Base-by-base conservation (phyloP, 1,284 basidiomycete genomes). In the Melampsora larici-populina region DNA sequence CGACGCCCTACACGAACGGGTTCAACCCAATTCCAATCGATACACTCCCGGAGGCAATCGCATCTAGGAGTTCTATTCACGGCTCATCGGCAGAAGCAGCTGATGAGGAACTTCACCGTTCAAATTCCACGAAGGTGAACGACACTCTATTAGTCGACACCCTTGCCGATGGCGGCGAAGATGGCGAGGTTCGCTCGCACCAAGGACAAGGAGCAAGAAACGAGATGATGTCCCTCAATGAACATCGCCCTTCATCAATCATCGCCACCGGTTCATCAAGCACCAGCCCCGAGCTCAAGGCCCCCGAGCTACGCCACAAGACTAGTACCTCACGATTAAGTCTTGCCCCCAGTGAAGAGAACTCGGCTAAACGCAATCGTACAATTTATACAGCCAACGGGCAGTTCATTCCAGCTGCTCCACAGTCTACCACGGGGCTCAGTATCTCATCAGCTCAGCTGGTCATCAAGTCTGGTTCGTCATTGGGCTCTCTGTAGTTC, bases 11-110 rank as follows among this genome's bases (percentile, higher is more conserved):
- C 58, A 70, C 67, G 18, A 78, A 58, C 40, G 75, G 75, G 29
- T 78, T 78, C 48, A 78, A 78, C 58, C 75, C 75, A 26, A 78
- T 78, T 24, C 31, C 58, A 33, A 63, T 78, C 15, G 75, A 78
- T 49, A 40, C 67, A n/a, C 29, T 63, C 24, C 36, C 31, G 49
- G 60, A 58, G 31, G 17, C 29, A 6, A n/a, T 18, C 46, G 48
- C 55, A 5, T 48, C 49, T 29, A 64, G 43, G 62, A 55, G 21
- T 58, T 49, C 48, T 40, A 40, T 21, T 21, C 11, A 51, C 29
- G 51, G 49, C 29, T 66, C 72, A 49, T 60, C 60, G 40, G 49
- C 46, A 11, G 72, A 75, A n/a, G n/a, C 21, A 13, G 62, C 31
- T 5, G 72, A 75, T 60, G 65, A 51, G 64, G 64, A 65, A 18